These are phyloP conservation scores for Phytophthora europaea DNA, from an alignment of 352 stramenopile species.

Conservation along the genomic window DNA sequence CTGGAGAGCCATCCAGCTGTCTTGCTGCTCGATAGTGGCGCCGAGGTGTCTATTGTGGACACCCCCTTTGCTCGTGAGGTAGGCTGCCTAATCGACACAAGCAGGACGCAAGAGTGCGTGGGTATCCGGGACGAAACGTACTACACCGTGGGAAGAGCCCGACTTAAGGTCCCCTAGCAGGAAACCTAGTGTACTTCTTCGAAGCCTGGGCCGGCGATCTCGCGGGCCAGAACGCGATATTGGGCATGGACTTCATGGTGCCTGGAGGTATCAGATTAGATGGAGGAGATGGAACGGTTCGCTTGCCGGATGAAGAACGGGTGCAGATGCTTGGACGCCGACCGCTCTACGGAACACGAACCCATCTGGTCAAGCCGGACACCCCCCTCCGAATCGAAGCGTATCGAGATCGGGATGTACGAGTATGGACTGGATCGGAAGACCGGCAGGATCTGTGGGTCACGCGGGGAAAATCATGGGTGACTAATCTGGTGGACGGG, in stretches of 20 bases:
- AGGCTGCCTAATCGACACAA: conserved; percentile 21
- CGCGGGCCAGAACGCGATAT: conserved; percentile 17
- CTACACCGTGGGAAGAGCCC: not conserved
- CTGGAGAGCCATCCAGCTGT: conserved; percentile 26
- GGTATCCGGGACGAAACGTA: not conserved
- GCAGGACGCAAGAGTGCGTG: not conserved
- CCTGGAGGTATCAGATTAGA: conserved; percentile 13
- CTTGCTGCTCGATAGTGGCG: conserved; percentile 32
- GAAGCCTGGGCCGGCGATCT: conserved; percentile 17
- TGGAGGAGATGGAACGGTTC: conserved; percentile 10
- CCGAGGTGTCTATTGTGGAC: conserved; percentile 34
- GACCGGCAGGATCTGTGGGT: conserved; percentile 1
- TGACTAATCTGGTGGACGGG: not conserved
- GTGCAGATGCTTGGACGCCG: conserved; percentile 3
- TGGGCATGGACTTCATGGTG: conserved; percentile 32
- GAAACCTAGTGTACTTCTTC: not conserved
- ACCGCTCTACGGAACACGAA: not conserved
- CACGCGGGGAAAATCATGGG: conserved; percentile 2
- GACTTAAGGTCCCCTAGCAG: not conserved
- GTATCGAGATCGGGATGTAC: not conserved
- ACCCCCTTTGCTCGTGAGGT: too few relatives aligned
- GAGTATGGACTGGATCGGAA: not conserved
- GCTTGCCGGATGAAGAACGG: conserved; percentile 19
- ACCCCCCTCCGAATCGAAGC: not conserved
- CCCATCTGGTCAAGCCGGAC: not conserved